Base-by-base conservation (phyloP, 371 early-diverging fungal species). In the Mucor irregularis region DNA sequence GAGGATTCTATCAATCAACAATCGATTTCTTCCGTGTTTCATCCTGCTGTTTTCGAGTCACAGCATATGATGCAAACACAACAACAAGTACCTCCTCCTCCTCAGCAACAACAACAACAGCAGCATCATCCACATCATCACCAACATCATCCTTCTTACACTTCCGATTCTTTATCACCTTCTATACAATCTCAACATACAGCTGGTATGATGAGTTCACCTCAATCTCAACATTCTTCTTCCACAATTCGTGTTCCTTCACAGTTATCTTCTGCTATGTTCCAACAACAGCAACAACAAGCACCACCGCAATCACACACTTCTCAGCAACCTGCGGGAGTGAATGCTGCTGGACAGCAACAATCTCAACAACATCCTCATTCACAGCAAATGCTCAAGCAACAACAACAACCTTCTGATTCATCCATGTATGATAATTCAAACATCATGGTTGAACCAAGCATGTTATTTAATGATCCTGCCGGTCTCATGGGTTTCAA, bases 1-100 rank as follows among this genome's bases (percentile, higher is more conserved):
- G 49, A 73, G 59, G 56, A 56, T 33, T 56, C 70, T 0, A 66
- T 74, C 61, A 80, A 72, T 34, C 76, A 77, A 26, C 74, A 77
- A 28, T 74, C 56, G 68, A 58, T 59, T 75, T 68, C 56, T 22
- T 62, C 62, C 30, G 62, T 62, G 5, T 62, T 62, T 29, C 52
- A 62, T 43, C 62, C 62, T 42, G 62, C 38, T 14, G 49, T 62
- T 3, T 62, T 62, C 52, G 62, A 58, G 73, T 69, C 56, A 67
- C 63, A 52, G 69, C 56, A 60, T 77, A 68, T 37, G 72, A 62
- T 30, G 68, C 21, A 66, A 71, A 21, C 68, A 61, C 25, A 66
- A 67, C 64, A 10, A 33, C 46, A 19, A 28, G n/a, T n/a, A n/a
- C n/a, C n/a, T n/a, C n/a, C n/a, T n/a, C n/a, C n/a, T n/a, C 31